A percentile compares a stretch with the other conserved stretches of the same genome.
These are phyloP conservation scores for Camellia lanceoleosa DNA, from an alignment of 148 eudicot genomes.

Conservation along the genomic window DNA sequence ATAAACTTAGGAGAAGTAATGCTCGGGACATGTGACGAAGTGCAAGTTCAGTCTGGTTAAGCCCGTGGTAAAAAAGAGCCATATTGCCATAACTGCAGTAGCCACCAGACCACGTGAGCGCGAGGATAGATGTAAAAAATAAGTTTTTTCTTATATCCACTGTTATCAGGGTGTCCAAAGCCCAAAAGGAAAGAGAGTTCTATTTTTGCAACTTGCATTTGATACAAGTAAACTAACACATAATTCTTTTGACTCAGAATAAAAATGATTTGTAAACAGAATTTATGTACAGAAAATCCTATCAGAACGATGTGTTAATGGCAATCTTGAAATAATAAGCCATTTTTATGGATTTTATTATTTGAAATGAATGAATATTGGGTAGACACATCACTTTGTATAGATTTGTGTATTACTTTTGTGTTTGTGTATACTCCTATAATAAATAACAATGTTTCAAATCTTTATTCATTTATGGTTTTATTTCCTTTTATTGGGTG, in stretches of 20 bases:
- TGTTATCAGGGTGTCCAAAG: not conserved
- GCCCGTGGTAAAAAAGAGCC: constrained; percentile 98
- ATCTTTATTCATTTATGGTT: not conserved
- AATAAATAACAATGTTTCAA: not conserved
- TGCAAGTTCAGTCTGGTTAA: constrained; percentile 94
- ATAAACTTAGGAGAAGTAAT: constrained; percentile 73
- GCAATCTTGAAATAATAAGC: too few relatives aligned
- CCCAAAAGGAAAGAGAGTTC: not conserved
- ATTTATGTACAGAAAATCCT: too few relatives aligned
- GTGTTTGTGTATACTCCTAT: too few relatives aligned
- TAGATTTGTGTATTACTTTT: too few relatives aligned
- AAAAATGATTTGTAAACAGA: too few relatives aligned
- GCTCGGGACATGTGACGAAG: constrained; percentile 94
- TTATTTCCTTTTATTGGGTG: not conserved
- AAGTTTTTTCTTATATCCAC: too few relatives aligned
- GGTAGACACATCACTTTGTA: too few relatives aligned
- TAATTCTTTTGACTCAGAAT: not conserved
- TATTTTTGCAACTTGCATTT: not conserved
- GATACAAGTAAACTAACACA: not conserved
- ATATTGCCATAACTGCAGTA: constrained; percentile 88
- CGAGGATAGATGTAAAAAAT: not conserved
- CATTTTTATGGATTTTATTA: too few relatives aligned
- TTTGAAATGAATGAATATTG: too few relatives aligned
- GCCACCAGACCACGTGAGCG: constrained; percentile 1
- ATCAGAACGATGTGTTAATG: too few relatives aligned